Percentiles rank a stretch among this genome's conserved stretches.
Evolutionary conservation across 106 monocot species (phyloP).

Genomic region (Platanthera guangdongensis): DNA sequence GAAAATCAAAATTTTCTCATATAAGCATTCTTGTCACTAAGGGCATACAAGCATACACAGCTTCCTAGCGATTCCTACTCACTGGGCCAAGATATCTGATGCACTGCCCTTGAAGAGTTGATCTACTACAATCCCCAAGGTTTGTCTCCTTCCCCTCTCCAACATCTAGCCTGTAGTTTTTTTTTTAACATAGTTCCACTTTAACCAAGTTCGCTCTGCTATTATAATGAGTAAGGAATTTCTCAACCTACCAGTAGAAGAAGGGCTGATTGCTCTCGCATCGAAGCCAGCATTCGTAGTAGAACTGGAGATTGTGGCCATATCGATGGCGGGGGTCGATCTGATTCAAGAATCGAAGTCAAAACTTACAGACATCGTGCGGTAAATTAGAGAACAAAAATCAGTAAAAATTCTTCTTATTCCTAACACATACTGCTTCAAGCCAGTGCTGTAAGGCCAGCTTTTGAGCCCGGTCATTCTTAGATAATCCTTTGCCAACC

Average conservation of each 20-base stretch:
- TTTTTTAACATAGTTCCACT: not conserved
- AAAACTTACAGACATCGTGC: not conserved
- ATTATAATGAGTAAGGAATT: not conserved
- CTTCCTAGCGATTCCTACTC: not conserved
- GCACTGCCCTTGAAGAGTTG: conserved; percentile 45
- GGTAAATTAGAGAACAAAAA: not conserved
- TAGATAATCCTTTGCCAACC: conserved; percentile 71
- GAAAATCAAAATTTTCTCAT: not conserved
- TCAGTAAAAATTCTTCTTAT: not conserved
- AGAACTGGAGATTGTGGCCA: conserved; percentile 60
- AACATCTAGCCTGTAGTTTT: conserved; percentile 42
- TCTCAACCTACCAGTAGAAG: conserved; percentile 51
- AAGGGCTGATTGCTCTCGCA: conserved; percentile 55
- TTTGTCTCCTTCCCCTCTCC: conserved; percentile 64
- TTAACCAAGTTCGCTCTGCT: not conserved
- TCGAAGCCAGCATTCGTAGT: conserved; percentile 52
- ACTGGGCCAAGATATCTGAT: conserved; percentile 70
- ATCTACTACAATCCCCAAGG: conserved; percentile 48
- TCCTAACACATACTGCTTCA: conserved; percentile 42
- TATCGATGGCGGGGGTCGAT: conserved; percentile 76
- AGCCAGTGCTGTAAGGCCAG: conserved; percentile 78
- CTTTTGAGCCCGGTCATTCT: conserved; percentile 64
- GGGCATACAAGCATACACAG: not conserved
- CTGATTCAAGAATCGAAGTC: conserved; percentile 17
- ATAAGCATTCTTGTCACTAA: not conserved